Base-by-base conservation (phyloP, 2,329 filamentous ascomycete species). In the Colletotrichum filicis region DNA sequence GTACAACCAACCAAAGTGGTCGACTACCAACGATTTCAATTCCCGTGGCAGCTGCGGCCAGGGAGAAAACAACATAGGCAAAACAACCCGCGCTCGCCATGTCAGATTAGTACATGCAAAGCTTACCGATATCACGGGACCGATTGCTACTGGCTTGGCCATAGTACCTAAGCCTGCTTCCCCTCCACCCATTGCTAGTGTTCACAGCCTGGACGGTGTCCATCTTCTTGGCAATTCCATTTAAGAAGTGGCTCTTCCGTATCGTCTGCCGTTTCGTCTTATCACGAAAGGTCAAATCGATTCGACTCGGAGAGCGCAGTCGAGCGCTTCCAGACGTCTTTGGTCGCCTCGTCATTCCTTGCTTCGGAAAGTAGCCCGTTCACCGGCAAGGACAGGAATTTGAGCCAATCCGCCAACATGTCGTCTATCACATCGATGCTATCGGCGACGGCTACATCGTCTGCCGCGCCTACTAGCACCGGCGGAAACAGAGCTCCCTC, bases 401-500 rank as follows among this genome's bases (percentile, higher is more conserved):
- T 6, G 19, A 46, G 42, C 16, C 30, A 26, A n/a, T 19, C n/a
- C 30, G 32, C 16, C 55, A 61, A n/a, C 22, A 71, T 72, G 69
- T 69, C 69, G 19, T 72, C 69, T 12, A 24, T 68, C 26, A 57
- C 57, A 16, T 63, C 65, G 16, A 42, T 71, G 6, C 35, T 71
- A 32, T 61, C 63, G 68, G 68, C 56, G 26, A 75, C 76, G 19
- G 75, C 77, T 24, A 76, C 80, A 24, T 74, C 78, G 37, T 77
- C 79, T 19, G 75, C 78, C 7, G 77, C 78, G 12, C 74, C 80
- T 22, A 77, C 80, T 3, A 62, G 28, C n/a, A 69, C 65, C 12
- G 66, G 69, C 9, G 69, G 65, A 42, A 72, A 69, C 35, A 80
- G 81, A 62, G 83, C 80, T 1, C 66, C 81, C 24, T 79, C 85